Evolutionary conservation across 2,329 filamentous ascomycete genomes (phyloP).

Genomic region (Calonectria pseudoreteaudii): DNA sequence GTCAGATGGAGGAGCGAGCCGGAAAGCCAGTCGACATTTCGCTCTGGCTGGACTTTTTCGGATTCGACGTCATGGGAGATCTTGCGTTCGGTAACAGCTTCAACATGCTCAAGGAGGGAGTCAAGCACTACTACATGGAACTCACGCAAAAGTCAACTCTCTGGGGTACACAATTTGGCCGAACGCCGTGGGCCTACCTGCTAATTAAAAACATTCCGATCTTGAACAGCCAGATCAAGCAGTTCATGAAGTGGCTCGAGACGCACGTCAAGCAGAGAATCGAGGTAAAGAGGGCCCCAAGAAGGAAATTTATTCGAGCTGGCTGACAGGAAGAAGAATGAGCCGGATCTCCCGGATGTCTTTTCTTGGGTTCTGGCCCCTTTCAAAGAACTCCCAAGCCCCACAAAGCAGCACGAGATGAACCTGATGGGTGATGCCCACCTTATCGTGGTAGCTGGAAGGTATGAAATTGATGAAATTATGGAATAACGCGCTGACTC

Average conservation of each 20-base stretch:
- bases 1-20: neutral
- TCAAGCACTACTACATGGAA: neutral
- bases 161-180: neutral
- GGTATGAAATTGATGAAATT: neutral
- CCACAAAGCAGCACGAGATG: neutral
- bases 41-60: conserved; percentile 37
- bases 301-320: neutral
- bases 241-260: conserved; percentile 1
- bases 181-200: neutral
- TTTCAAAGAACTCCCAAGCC: neutral
- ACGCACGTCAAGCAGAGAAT: conserved; percentile 1
- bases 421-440: conserved; percentile 17
- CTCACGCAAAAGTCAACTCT: conserved; percentile 3
- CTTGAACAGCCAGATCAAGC: neutral
- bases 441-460: conserved; percentile 19
- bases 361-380: conserved; percentile 16
- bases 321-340: neutral
- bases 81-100: conserved; percentile 52
- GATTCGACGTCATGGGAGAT: conserved; percentile 55
- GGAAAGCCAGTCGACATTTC: conserved; percentile 3
- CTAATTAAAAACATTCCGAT: neutral
- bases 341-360: conserved; percentile 12
- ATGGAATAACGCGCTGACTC: neutral
- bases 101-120: conserved; percentile 44
- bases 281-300: neutral